A percentile compares a stretch with the other conserved stretches of the same genome.
These are phyloP conservation scores for Dichotomopilus funicola DNA, from an alignment of 2,329 filamentous ascomycete genomes.

Conservation along the genomic window DNA sequence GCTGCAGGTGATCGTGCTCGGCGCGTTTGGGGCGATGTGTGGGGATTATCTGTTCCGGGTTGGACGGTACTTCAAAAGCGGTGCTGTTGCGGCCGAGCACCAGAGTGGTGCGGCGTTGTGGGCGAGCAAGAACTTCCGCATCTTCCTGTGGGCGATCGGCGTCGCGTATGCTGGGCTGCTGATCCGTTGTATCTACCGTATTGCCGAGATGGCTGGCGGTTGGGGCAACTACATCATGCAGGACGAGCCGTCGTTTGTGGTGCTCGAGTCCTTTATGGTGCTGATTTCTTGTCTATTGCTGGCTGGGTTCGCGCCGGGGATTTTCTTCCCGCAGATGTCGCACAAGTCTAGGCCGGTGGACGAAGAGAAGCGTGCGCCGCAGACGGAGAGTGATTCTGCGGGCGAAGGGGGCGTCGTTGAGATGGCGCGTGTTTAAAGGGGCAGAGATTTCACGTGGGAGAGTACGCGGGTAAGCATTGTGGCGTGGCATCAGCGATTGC, in stretches of 20 bases:
- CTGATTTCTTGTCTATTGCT: constrained; percentile 44
- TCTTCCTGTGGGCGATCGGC: constrained; percentile 38
- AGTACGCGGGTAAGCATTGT: too few relatives aligned
- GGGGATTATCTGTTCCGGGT: constrained; percentile 41
- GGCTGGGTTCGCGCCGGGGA: constrained; percentile 48
- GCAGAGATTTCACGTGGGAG: too few relatives aligned
- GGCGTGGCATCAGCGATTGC: too few relatives aligned
- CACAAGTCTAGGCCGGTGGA: neutral
- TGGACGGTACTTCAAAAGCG: constrained; percentile 30
- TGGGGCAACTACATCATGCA: constrained; percentile 61
- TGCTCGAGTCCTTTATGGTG: constrained; percentile 38
- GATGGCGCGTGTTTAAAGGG: constrained; percentile 1
- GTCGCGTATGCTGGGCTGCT: constrained; percentile 41
- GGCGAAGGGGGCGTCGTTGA: neutral
- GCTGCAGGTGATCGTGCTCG: constrained; percentile 47
- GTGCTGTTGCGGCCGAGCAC: constrained; percentile 24
- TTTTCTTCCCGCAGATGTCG: constrained; percentile 50
- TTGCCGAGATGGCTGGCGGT: constrained; percentile 59
- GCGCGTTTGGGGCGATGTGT: constrained; percentile 38
- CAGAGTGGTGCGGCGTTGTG: constrained; percentile 32
- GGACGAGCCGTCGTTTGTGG: constrained; percentile 52
- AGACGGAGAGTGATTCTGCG: constrained; percentile 12
- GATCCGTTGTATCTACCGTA: constrained; percentile 49
- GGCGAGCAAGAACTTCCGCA: constrained; percentile 36
- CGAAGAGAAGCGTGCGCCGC: constrained; percentile 5